A percentile compares a stretch with the other conserved stretches of the same genome.
Evolutionary conservation across 495 filamentous ascomycete species (phyloP).

Genomic region (Sabuloglossum arenarium): DNA sequence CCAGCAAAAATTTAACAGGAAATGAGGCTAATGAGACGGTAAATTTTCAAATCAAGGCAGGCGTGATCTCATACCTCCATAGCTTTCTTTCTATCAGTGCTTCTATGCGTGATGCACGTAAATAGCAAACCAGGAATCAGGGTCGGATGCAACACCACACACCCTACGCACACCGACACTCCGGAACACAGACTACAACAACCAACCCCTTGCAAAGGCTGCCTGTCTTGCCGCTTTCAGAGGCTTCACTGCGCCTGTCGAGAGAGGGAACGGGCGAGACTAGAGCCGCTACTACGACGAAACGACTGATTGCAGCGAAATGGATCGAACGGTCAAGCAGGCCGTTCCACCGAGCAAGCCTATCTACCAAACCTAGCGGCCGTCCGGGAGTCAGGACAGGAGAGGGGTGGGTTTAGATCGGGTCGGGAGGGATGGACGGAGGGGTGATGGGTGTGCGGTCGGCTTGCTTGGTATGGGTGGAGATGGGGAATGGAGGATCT

Average conservation of each 20-base stretch:
- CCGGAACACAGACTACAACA: background rate
- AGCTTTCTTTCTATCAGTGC: background rate
- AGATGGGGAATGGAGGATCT: no score
- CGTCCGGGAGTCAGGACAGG: no score
- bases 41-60: background rate
- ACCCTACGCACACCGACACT: conserved; percentile 1
- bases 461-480: no score
- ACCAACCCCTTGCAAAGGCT: background rate
- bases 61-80: conserved; percentile 1
- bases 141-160: conserved; percentile 1
- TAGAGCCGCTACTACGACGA: background rate
- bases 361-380: no score
- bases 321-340: no score
- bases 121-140: background rate
- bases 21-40: background rate
- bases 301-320: background rate
- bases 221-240: background rate
- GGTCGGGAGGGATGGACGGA: background rate
- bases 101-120: background rate
- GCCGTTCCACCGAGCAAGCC: no score
- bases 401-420: no score
- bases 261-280: background rate
- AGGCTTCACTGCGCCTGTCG: background rate
- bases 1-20: background rate
- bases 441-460: background rate